Conservation (phyloP, 2,329 filamentous ascomycete species). For the Fusarium foetens region DNA sequence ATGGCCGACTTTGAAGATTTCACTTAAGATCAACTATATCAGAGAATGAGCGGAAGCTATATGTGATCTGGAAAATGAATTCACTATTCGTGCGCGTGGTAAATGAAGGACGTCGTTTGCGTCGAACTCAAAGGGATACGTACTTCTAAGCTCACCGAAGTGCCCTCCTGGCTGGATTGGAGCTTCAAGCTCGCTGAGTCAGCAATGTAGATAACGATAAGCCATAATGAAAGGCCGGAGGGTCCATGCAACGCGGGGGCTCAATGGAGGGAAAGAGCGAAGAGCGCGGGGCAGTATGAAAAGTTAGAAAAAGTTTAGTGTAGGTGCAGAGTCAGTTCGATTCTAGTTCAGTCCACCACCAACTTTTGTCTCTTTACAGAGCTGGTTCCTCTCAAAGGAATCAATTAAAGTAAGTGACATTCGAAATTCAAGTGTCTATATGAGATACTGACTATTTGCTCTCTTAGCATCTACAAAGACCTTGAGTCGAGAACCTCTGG, state of each 20-base stretch:
- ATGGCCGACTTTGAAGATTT: slow-evolving; percentile 7
- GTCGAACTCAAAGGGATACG: slow-evolving; percentile 18
- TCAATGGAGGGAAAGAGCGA: slow-evolving; percentile 8
- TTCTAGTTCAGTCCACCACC: slow-evolving; percentile 8
- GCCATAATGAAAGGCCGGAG: neutral
- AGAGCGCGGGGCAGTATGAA: slow-evolving; percentile 26
- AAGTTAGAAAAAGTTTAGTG: slow-evolving; percentile 32
- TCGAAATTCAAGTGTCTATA: neutral
- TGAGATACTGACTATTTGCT: neutral
- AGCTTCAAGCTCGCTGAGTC: slow-evolving; percentile 15
- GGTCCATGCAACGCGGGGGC: slow-evolving; percentile 14
- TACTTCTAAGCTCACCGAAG: slow-evolving; percentile 16
- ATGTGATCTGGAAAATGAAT: neutral
- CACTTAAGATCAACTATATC: neutral
- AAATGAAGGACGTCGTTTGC: slow-evolving; percentile 3
- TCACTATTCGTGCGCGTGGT: neutral
- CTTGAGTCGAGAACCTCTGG: slow-evolving; percentile 2
- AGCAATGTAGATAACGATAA: slow-evolving; percentile 15
- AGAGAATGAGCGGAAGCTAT: neutral
- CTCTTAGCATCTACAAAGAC: slow-evolving; percentile 14
- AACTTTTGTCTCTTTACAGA: slow-evolving; percentile 28
- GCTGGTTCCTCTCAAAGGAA: slow-evolving; percentile 37
- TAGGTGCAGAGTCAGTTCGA: slow-evolving; percentile 17
- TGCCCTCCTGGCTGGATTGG: neutral
- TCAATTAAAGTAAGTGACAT: slow-evolving; percentile 25